Evolutionary conservation across 2,329 filamentous ascomycete genomes (phyloP).

Genomic region (Fusarium hostae): DNA sequence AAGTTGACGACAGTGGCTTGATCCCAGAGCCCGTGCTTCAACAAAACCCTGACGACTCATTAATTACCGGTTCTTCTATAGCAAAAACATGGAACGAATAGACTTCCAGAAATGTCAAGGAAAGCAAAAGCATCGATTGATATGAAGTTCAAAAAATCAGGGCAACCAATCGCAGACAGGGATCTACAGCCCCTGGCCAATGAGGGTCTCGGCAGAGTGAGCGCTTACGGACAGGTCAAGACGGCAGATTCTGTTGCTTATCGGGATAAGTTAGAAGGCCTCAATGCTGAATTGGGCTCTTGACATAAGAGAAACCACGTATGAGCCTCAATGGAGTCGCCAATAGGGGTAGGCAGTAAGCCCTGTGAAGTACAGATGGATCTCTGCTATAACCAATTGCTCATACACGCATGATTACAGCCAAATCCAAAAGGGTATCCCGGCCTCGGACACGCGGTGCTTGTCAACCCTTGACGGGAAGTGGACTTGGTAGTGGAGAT

Average conservation of each 20-base stretch:
- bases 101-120: conserved; percentile 1
- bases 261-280: conserved; percentile 20
- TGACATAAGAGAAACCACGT: conserved; percentile 3
- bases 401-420: conserved; percentile 14
- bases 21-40: conserved; percentile 5
- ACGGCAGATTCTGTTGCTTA: conserved; percentile 6
- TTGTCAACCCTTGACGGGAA: conserved; percentile 21
- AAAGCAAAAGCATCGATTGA: conserved; percentile 3
- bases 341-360: conserved; percentile 5
- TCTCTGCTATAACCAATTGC: not conserved
- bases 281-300: conserved; percentile 12
- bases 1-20: conserved; percentile 20
- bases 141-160: conserved; percentile 32
- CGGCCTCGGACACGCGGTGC: conserved; percentile 16
- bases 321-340: not conserved
- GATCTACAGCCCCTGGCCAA: conserved; percentile 32
- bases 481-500: conserved; percentile 19
- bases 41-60: not conserved
- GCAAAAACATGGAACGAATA: conserved; percentile 1
- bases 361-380: not conserved
- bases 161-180: conserved; percentile 39
- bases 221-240: conserved; percentile 8
- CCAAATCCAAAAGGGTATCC: conserved; percentile 26
- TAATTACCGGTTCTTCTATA: conserved; percentile 2
- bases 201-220: conserved; percentile 14